Base-by-base conservation (phyloP, 2,329 filamentous ascomycete species). In the Cryoendolithus antarcticus region DNA sequence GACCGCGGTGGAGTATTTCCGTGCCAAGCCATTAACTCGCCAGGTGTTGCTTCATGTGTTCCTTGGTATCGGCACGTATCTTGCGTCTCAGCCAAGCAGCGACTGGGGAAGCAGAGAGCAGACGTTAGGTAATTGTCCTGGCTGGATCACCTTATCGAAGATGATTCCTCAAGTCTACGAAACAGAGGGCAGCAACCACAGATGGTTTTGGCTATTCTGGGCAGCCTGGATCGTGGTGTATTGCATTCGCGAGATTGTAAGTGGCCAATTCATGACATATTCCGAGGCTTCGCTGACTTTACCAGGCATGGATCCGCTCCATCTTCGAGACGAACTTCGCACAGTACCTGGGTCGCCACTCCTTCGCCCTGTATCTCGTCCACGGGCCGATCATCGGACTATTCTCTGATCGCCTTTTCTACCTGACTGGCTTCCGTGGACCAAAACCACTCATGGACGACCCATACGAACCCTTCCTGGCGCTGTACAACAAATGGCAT, bases 291-390 rank as follows among this genome's bases (percentile, higher is more conserved):
- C 45, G 47, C 19, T 45, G 45, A 32, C 27, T 48, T 9, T 52
- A 52, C 38, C 49, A 53, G 38, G 47, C 47, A 5, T 41, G 37
- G 4, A 35, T 44, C 24, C 6, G 45, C 44, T 13, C 51, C 49
- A 36, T 53, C 46, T 50, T 33, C 41, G 48, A 45, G 9, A 10
- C 8, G 21, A 12, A 24, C 9, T 32, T n/a, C 8, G 15, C 9
- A n/a, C 35, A 29, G 28, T 12, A 30, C 13, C 64, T 81, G 5
- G 77, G 76, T 0, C 67, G 70, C 34, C 66, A 80, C 40, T 78
- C 74, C 0, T 82, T 72, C 49, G 64, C 71, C 0, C 59, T 81
- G 2, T 82, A 81, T 55, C 62, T 81, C 9, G 67, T 80, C 7
- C 77, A 81, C 46, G 77, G 76, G 0, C 76, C 76, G 0, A 56